Base-by-base conservation (phyloP, 1,284 basidiomycete genomes). In the Microbotryum scabiosae region DNA sequence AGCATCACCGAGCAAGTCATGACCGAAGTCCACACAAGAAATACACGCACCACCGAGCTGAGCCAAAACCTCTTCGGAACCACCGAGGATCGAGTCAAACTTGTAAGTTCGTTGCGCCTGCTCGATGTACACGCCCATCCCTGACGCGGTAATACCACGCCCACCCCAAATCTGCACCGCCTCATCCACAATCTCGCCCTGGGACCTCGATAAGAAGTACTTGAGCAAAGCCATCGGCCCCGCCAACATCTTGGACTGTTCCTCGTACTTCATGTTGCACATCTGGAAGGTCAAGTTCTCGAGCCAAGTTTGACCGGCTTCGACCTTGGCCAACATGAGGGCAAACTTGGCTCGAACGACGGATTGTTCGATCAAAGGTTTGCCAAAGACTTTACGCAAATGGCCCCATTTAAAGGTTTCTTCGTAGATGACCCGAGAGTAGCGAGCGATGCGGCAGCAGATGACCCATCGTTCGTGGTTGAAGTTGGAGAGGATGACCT, bases 71-170 rank as follows among this genome's bases (percentile, higher is more conserved):
- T 65, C 66, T 23, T 65, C 63, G 1, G 50, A 36, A 2, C 63
- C 63, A 21, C 63, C 63, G 12, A 70, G 56, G 21, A 70, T 23
- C 9, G 67, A 54, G 45, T 70, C 65, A 49, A 67, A 70, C 52
- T 68, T 70, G 32, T 60, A 56, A 8, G 59, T 63, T 6, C 60
- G 32, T 20, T 54, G 23, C 53, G 54, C 58, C 21, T 45, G 44
- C 55, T 65, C 54, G 44, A 49, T 48, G 36, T 49, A 49, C 44
- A 43, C 47, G 53, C 64, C 49, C 43, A 65, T 57, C 3, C 57
- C 57, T 9, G 30, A 23, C 51, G 52, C 79, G 5, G 87, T 89
- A 62, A 89, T 83, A 48, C 85, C 87, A 72, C 72, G 63, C 1
- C 74, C 66, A 54, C 76, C 77, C 44, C 76, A 77, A 60, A 77